phyloP scores from a whole-genome alignment of 1,284 basidiomycete genomes.

The Tilletia caries region DNA sequence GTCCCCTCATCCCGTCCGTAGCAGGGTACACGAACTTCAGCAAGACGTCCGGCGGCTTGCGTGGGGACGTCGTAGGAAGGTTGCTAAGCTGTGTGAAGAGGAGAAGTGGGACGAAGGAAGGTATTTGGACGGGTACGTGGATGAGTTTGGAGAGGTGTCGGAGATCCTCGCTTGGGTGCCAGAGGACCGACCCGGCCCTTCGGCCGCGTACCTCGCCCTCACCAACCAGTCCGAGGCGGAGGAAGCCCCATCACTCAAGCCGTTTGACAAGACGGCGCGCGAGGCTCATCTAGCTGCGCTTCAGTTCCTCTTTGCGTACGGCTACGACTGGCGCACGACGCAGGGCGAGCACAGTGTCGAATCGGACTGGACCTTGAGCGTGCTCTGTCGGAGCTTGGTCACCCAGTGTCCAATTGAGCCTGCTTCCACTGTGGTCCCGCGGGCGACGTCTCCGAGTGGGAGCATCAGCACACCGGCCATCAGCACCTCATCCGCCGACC shows the following conservation, averaged over 20 bases:
- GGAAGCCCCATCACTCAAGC: not conserved
- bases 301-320: slow-evolving; percentile 25
- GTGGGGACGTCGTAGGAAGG: slow-evolving; percentile 7
- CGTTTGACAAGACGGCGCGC: not conserved
- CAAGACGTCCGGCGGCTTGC: slow-evolving; percentile 5
- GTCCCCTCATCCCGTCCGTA: not conserved
- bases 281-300: slow-evolving; percentile 8
- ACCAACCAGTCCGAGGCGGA: not conserved
- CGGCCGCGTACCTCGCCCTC: not conserved
- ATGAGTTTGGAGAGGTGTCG: slow-evolving; percentile 14
- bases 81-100: slow-evolving; percentile 16
- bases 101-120: slow-evolving; percentile 30
- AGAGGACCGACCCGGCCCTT: not conserved
- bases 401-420: slow-evolving; percentile 9
- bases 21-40: not conserved
- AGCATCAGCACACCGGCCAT: not conserved
- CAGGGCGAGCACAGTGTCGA: slow-evolving; percentile 20
- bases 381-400: slow-evolving; percentile 20
- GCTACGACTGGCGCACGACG: slow-evolving; percentile 22
- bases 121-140: slow-evolving; percentile 23
- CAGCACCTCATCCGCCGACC: not conserved
- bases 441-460: not conserved
- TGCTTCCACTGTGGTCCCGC: not conserved
- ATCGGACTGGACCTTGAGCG: slow-evolving; percentile 25
- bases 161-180: slow-evolving; percentile 9